These are phyloP conservation scores for Cardamine occulta DNA, from an alignment of 345 rosid genomes.

Conservation along the genomic window DNA sequence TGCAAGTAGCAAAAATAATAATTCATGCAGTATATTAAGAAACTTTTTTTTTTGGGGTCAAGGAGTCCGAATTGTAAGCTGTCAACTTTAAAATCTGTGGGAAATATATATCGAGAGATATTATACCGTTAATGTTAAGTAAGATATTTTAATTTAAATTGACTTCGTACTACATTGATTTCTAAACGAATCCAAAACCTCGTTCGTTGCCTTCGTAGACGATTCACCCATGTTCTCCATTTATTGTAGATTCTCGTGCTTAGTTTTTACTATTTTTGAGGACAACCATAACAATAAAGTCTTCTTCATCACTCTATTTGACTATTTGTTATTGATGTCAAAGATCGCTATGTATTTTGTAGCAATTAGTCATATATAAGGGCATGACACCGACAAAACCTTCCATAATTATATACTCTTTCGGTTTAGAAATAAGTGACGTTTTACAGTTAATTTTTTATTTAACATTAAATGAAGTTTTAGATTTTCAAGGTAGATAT, in stretches of 20 bases:
- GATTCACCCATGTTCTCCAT: conserved; percentile 41
- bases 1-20: not conserved
- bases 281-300: conserved; percentile 7
- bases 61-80: conserved; percentile 22
- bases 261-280: not conserved
- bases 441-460: no score
- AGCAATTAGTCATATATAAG: not conserved
- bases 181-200: conserved; percentile 26
- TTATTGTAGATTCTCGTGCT: conserved; percentile 33
- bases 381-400: conserved; percentile 38
- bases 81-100: not conserved
- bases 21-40: not conserved
- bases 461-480: no score
- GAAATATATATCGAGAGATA: not conserved
- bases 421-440: no score
- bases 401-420: conserved; percentile 18
- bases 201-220: conserved; percentile 40
- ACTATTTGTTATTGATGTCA: not conserved
- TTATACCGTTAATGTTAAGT: conserved; percentile 17
- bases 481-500: no score
- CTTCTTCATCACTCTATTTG: conserved; percentile 7
- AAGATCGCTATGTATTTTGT: not conserved
- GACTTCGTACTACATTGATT: conserved; percentile 30
- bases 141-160: conserved; percentile 15
- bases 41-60: not conserved